phyloP scores from a whole-genome alignment of 2,329 filamentous ascomycete genomes.

The Calonectria pteridis region DNA sequence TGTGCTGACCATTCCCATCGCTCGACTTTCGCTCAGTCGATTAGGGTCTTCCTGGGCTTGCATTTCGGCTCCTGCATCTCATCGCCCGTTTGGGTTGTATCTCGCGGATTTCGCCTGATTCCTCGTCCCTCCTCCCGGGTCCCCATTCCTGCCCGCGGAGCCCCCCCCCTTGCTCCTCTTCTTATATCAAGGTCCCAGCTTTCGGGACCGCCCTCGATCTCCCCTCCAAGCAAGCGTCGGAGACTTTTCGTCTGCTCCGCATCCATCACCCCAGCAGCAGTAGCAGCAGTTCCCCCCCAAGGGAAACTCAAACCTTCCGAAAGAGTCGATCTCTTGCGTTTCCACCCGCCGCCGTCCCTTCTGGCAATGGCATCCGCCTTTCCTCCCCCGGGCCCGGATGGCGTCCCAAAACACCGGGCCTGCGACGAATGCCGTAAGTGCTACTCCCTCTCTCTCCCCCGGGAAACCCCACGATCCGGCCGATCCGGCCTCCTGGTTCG shows the following conservation, averaged over 20 bases:
- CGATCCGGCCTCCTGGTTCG: conserved; percentile 28
- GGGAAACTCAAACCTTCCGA: background rate
- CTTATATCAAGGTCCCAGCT: conserved; percentile 27
- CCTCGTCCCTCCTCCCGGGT: background rate
- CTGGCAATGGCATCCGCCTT: conserved; percentile 38
- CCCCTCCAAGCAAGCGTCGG: conserved; percentile 17
- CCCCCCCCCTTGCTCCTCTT: background rate
- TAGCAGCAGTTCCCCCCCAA: too few relatives aligned
- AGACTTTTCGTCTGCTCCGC: conserved; percentile 24
- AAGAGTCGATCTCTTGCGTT: background rate
- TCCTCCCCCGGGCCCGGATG: conserved; percentile 23
- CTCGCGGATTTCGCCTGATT: background rate
- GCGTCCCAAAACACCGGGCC: conserved; percentile 66
- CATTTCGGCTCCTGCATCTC: conserved; percentile 18
- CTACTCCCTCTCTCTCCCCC: too few relatives aligned
- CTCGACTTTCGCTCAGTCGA: conserved; percentile 2
- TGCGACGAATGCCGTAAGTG: conserved; percentile 77
- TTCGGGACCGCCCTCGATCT: conserved; percentile 10
- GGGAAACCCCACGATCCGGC: conserved; percentile 12
- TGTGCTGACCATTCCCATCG: conserved; percentile 24
- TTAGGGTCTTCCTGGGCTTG: conserved; percentile 15
- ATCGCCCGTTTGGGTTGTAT: conserved; percentile 16
- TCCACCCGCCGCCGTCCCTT: background rate
- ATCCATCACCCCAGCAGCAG: background rate
- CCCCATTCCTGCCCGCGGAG: background rate